Conservation (phyloP, 2,329 filamentous ascomycete genomes). For the Dothidotthia symphoricarpi region DNA sequence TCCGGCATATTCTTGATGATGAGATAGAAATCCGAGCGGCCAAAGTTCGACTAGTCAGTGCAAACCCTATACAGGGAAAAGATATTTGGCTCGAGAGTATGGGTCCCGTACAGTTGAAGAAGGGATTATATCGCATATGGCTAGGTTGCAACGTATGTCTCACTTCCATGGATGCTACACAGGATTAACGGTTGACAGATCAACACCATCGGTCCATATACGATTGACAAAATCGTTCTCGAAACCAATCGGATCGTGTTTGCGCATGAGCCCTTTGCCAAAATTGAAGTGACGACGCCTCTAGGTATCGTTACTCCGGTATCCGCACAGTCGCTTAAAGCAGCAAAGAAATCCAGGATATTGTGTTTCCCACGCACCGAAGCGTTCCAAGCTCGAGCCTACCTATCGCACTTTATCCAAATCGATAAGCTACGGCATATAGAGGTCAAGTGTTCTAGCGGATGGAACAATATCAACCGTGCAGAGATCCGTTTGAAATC, state of each 20-base stretch:
- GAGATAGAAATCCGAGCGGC: slow-evolving; percentile 65
- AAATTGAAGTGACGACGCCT: slow-evolving; percentile 49
- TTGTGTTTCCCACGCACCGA: slow-evolving; percentile 70
- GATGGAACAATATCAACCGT: slow-evolving; percentile 65
- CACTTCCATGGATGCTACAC: neutral
- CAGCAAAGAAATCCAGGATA: slow-evolving; percentile 55
- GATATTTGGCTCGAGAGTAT: slow-evolving; percentile 65
- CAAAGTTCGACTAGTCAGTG: slow-evolving; percentile 62
- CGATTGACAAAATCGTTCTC: slow-evolving; percentile 70
- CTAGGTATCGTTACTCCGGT: slow-evolving; percentile 49
- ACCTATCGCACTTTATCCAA: slow-evolving; percentile 68
- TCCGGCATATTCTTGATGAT: slow-evolving; percentile 72
- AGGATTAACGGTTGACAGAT: slow-evolving; percentile 49
- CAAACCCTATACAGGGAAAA: slow-evolving; percentile 55
- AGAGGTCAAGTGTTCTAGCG: slow-evolving; percentile 69
- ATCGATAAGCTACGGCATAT: slow-evolving; percentile 77
- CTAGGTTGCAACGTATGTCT: slow-evolving; percentile 48
- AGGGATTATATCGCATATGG: slow-evolving; percentile 55
- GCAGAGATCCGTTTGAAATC: slow-evolving; percentile 56
- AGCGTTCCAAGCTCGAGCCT: slow-evolving; percentile 67
- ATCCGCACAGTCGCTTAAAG: slow-evolving; percentile 32
- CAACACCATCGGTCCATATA: slow-evolving; percentile 70
- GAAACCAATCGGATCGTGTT: slow-evolving; percentile 63
- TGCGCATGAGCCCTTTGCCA: slow-evolving; percentile 61
- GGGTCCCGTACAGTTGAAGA: slow-evolving; percentile 50